phyloP scores from a whole-genome alignment of 768 basidiomycete genomes.

The Collybiopsis luxurians region DNA sequence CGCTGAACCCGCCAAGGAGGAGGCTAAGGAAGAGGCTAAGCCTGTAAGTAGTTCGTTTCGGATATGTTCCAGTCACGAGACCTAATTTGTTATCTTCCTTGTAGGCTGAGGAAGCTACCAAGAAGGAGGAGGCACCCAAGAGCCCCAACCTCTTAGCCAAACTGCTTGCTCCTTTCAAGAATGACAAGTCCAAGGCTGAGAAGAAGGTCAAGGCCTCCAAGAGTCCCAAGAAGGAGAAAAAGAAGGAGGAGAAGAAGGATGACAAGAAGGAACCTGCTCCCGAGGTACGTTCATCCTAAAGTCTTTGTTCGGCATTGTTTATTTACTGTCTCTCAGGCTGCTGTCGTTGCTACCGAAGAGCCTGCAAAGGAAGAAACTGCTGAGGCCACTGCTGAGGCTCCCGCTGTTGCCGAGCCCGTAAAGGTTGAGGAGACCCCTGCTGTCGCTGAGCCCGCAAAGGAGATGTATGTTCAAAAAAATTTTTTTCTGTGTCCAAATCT shows the following conservation, averaged over 20 bases:
- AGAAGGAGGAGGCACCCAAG: constrained; percentile 82
- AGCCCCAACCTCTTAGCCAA: constrained; percentile 76
- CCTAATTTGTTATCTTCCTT: background rate
- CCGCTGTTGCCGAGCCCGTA: constrained; percentile 43
- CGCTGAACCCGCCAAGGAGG: constrained; percentile 25
- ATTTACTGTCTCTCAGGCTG: constrained; percentile 12
- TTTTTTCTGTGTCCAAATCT: background rate
- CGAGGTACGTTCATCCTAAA: constrained; percentile 36
- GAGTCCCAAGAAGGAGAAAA: constrained; percentile 82
- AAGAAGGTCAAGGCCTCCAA: constrained; percentile 67
- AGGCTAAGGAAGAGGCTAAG: constrained; percentile 41
- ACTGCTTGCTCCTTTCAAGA: constrained; percentile 79
- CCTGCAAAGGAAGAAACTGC: constrained; percentile 30
- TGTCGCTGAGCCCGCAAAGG: constrained; percentile 61
- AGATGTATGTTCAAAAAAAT: constrained; percentile 30
- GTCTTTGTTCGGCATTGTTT: background rate
- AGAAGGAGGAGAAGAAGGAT: constrained; percentile 71
- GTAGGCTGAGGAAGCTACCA: constrained; percentile 47
- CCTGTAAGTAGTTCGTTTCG: constrained; percentile 27
- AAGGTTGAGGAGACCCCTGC: constrained; percentile 18
- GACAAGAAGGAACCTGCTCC: constrained; percentile 77
- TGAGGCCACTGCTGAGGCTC: constrained; percentile 22
- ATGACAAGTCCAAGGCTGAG: constrained; percentile 56
- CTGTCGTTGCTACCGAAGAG: constrained; percentile 33
- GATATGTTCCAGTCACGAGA: background rate